These are phyloP conservation scores for Scheffersomyces parashehatae DNA, from an alignment of 1,139 yeast genomes.

Conservation along the genomic window DNA sequence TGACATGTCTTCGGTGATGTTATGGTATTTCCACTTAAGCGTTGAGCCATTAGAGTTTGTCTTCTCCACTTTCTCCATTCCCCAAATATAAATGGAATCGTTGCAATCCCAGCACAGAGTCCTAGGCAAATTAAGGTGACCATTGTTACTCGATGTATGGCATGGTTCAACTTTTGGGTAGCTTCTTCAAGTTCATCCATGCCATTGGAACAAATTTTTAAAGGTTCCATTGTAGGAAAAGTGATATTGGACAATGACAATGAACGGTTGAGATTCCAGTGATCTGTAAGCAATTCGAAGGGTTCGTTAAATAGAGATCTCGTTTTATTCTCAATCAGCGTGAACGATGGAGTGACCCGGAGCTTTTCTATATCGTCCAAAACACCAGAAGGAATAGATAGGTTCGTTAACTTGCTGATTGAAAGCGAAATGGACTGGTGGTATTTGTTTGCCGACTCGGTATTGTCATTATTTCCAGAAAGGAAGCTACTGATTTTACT, in stretches of 20 bases:
- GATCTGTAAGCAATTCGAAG: constrained; percentile 39
- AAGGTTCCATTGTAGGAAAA: constrained; percentile 3
- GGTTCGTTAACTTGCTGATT: constrained; percentile 51
- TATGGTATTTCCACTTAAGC: constrained; percentile 9
- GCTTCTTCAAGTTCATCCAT: constrained; percentile 15
- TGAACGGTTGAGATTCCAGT: constrained; percentile 13
- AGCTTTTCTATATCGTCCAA: constrained; percentile 12
- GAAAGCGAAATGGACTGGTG: constrained; percentile 58
- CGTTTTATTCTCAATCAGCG: constrained; percentile 12
- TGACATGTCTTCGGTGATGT: background rate
- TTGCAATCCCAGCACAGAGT: constrained; percentile 22
- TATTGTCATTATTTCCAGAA: constrained; percentile 36
- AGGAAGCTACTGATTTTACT: constrained; percentile 56
- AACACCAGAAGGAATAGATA: constrained; percentile 55
- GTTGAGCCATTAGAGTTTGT: constrained; percentile 28
- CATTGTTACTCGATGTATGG: constrained; percentile 32
- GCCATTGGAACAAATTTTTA: constrained; percentile 2
- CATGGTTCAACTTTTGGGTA: constrained; percentile 28
- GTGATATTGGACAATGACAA: constrained; percentile 10
- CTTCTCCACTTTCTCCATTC: constrained; percentile 56
- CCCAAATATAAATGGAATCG: constrained; percentile 42
- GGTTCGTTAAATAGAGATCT: constrained; percentile 11
- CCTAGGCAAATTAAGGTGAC: constrained; percentile 41
- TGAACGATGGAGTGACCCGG: constrained; percentile 12
- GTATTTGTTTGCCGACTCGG: constrained; percentile 21